Conservation (phyloP, 1,284 basidiomycete species). For the Ustilago crameri region DNA sequence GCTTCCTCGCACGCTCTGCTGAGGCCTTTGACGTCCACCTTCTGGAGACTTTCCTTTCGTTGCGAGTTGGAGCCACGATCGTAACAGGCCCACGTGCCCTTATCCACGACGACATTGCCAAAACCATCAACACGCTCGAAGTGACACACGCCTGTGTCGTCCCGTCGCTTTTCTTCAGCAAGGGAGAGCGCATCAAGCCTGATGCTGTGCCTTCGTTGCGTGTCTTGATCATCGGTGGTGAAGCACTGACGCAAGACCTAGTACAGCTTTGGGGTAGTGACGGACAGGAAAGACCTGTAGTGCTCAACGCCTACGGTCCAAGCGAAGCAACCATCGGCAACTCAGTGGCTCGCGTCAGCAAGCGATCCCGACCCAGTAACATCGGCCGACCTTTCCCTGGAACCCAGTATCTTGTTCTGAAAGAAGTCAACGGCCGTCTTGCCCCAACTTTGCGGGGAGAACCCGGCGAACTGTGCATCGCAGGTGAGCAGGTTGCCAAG, state of each 20-base stretch:
- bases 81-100: slow-evolving; percentile 59
- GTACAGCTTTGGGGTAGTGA: slow-evolving; percentile 54
- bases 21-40: slow-evolving; percentile 68
- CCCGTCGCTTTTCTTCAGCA: slow-evolving; percentile 64
- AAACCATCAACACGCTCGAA: slow-evolving; percentile 51
- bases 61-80: slow-evolving; percentile 62
- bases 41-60: slow-evolving; percentile 64
- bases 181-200: slow-evolving; percentile 52
- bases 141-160: slow-evolving; percentile 66
- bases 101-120: slow-evolving; percentile 61
- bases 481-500: slow-evolving; percentile 59
- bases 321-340: slow-evolving; percentile 65
- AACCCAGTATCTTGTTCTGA: slow-evolving; percentile 56
- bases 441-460: slow-evolving; percentile 55
- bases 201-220: slow-evolving; percentile 53
- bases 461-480: slow-evolving; percentile 61
- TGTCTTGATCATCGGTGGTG: slow-evolving; percentile 62
- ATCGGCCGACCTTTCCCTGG: slow-evolving; percentile 61
- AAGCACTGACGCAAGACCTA: slow-evolving; percentile 55
- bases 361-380: slow-evolving; percentile 39
- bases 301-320: slow-evolving; percentile 65
- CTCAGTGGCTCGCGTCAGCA: slow-evolving; percentile 56
- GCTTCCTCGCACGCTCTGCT: slow-evolving; percentile 64
- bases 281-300: slow-evolving; percentile 26
- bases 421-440: slow-evolving; percentile 25